Conservation (phyloP, 371 early-diverging fungal genomes). For the Globomyces sp. region DNA sequence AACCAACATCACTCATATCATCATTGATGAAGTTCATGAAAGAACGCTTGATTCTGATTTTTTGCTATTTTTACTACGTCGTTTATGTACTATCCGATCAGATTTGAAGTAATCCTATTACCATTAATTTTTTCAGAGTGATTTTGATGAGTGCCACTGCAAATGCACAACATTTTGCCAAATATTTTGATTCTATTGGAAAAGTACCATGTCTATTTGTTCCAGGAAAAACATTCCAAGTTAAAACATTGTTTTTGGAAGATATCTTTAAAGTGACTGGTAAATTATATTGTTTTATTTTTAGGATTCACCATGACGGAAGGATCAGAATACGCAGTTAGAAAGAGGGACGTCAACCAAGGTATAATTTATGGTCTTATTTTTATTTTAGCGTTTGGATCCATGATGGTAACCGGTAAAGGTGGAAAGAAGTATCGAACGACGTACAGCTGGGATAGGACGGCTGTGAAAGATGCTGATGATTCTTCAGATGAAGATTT, state of each 20-base stretch:
- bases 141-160: slow-evolving; percentile 63
- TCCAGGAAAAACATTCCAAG: slow-evolving; percentile 81
- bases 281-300: too few species aligned
- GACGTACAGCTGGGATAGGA: slow-evolving; percentile 53
- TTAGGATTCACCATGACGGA: slow-evolving; percentile 23
- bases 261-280: slow-evolving; percentile 59
- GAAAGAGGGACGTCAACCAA: background rate
- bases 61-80: slow-evolving; percentile 39
- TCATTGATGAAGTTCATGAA: slow-evolving; percentile 69
- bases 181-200: slow-evolving; percentile 34
- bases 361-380: background rate
- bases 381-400: slow-evolving; percentile 38
- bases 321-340: slow-evolving; percentile 33
- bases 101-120: background rate
- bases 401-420: slow-evolving; percentile 46
- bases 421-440: slow-evolving; percentile 46
- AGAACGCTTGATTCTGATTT: slow-evolving; percentile 60
- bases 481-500: slow-evolving; percentile 11
- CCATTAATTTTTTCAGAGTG: slow-evolving; percentile 32
- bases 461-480: slow-evolving; percentile 14
- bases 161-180: slow-evolving; percentile 38
- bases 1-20: slow-evolving; percentile 43
- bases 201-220: slow-evolving; percentile 51
- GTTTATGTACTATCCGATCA: slow-evolving; percentile 2
- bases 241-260: slow-evolving; percentile 68